Percentiles rank a stretch among this genome's conserved stretches.
Conservation (phyloP, 352 stramenopile genomes). For the Globisporangium lucens region DNA sequence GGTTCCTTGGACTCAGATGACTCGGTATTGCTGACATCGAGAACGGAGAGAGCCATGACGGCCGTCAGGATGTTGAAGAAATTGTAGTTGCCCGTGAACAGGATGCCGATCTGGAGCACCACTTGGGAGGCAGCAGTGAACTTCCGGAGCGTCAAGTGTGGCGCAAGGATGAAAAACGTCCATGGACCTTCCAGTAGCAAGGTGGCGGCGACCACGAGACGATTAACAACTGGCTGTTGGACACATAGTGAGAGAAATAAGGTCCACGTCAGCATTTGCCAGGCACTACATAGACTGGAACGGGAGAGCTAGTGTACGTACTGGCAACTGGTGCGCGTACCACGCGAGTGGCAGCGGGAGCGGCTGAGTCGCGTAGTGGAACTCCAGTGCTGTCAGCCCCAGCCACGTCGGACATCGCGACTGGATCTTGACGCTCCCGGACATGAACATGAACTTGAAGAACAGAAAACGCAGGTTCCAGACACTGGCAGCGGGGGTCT, state of each 20-base stretch:
- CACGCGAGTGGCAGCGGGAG: conserved; percentile 82
- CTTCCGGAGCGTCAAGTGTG: conserved; percentile 45
- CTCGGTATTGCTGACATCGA: conserved; percentile 22
- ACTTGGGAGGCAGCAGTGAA: conserved; percentile 66
- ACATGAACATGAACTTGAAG: conserved; percentile 95
- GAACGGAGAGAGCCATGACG: conserved; percentile 27
- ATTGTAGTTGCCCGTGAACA: conserved; percentile 92
- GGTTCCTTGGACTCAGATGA: not conserved
- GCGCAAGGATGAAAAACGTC: conserved; percentile 79
- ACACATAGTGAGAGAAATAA: not conserved
- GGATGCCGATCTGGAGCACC: conserved; percentile 80
- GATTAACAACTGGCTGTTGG: conserved; percentile 61
- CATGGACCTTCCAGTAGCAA: conserved; percentile 88
- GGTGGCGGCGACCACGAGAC: conserved; percentile 75
- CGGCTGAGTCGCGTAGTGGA: conserved; percentile 88
- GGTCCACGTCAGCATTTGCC: conserved; percentile 2
- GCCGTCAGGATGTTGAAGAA: conserved; percentile 94
- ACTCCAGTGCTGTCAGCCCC: conserved; percentile 87
- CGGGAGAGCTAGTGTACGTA: conserved; percentile 19
- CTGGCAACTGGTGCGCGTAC: conserved; percentile 81
- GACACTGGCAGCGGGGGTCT: conserved; percentile 26
- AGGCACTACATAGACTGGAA: not conserved
- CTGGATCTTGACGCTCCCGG: conserved; percentile 89
- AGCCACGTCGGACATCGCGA: conserved; percentile 89
- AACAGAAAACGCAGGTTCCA: conserved; percentile 87